Conservation (phyloP, 371 early-diverging fungal species). For the Mucor ambiguus region DNA sequence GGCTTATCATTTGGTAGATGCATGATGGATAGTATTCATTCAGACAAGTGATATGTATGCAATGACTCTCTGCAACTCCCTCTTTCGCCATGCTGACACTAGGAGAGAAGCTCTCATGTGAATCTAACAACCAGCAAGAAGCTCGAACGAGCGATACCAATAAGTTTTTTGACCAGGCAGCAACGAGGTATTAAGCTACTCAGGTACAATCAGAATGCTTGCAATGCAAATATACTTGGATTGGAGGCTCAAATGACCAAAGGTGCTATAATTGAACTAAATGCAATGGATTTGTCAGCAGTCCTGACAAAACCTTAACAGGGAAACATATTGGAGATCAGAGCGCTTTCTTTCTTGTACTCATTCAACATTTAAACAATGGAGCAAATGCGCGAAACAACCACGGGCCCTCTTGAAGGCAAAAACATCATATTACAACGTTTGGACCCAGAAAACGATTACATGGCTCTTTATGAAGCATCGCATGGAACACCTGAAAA, state of each 20-base stretch:
- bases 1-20: not conserved
- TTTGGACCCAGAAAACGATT: conserved; percentile 9
- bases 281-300: not conserved
- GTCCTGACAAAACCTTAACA: not conserved
- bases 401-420: conserved; percentile 6
- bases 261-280: not conserved
- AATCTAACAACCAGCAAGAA: too few species aligned
- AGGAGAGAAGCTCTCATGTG: not conserved
- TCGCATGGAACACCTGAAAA: conserved; percentile 12
- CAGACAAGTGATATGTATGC: too few species aligned
- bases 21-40: not conserved
- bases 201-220: too few species aligned
- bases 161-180: too few species aligned
- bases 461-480: conserved; percentile 2
- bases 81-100: not conserved
- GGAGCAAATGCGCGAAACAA: not conserved
- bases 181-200: too few species aligned
- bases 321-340: not conserved
- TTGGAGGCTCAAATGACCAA: not conserved
- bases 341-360: not conserved
- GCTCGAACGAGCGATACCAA: too few species aligned
- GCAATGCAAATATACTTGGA: too few species aligned
- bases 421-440: conserved; percentile 11
- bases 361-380: not conserved
- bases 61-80: not conserved